phyloP scores from a whole-genome alignment of 2,329 filamentous ascomycete genomes.

The Epichloe typhina region DNA sequence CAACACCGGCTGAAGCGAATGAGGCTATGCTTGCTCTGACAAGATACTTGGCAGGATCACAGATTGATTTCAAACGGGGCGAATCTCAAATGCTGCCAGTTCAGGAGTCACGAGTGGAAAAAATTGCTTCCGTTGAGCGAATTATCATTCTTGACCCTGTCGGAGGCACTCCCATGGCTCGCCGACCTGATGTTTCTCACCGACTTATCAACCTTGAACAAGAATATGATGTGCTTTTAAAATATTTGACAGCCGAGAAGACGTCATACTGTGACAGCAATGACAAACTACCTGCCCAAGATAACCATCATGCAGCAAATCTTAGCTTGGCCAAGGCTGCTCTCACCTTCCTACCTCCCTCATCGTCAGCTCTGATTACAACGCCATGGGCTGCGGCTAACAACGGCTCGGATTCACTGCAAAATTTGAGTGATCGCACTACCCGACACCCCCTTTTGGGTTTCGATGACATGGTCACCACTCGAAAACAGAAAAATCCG shows the following conservation, averaged over 20 bases:
- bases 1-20: conserved; percentile 30
- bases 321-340: conserved; percentile 57
- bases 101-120: conserved; percentile 26
- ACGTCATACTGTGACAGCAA: background rate
- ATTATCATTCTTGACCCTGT: conserved; percentile 80
- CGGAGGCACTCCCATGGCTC: conserved; percentile 65
- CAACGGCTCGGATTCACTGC: conserved; percentile 5
- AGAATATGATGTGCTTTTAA: conserved; percentile 59
- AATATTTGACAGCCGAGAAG: conserved; percentile 36
- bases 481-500: conserved; percentile 55
- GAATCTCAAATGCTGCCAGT: conserved; percentile 7
- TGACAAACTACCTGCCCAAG: conserved; percentile 3
- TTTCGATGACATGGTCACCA: conserved; percentile 38
- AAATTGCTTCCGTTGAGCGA: conserved; percentile 58
- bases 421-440: background rate
- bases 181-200: conserved; percentile 22
- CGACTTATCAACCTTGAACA: conserved; percentile 85
- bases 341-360: conserved; percentile 64
- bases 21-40: conserved; percentile 67
- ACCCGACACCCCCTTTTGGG: conserved; percentile 39
- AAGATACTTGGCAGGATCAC: conserved; percentile 58
- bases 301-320: conserved; percentile 49
- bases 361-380: conserved; percentile 79
- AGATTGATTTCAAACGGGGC: conserved; percentile 20
- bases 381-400: conserved; percentile 70